phyloP scores from a whole-genome alignment of 2,329 filamentous ascomycete species.

The Alternaria infectoria region DNA sequence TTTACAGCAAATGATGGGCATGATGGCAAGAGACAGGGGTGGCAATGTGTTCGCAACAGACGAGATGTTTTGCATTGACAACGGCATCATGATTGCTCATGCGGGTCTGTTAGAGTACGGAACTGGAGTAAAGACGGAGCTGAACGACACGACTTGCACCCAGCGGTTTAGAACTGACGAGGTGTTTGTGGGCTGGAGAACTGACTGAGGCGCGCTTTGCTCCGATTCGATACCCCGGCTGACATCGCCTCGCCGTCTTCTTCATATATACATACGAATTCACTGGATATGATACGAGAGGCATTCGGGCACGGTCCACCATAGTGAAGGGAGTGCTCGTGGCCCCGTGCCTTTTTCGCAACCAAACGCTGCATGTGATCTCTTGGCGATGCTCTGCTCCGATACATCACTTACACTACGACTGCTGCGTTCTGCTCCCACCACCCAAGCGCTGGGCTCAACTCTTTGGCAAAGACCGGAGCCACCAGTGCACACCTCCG shows the following conservation, averaged over 20 bases:
- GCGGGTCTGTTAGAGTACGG: conserved; percentile 85
- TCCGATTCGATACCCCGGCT: conserved; percentile 17
- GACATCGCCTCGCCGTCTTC: background rate
- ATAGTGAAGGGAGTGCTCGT: background rate
- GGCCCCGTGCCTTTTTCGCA: background rate
- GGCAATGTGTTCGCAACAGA: conserved; percentile 94
- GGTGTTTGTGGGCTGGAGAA: conserved; percentile 58
- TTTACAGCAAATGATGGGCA: conserved; percentile 96
- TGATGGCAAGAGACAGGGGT: conserved; percentile 87
- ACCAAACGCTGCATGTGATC: background rate
- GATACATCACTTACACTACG: background rate
- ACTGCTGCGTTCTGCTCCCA: background rate
- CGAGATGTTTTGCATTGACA: conserved; percentile 98
- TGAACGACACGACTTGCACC: conserved; percentile 78
- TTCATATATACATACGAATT: background rate
- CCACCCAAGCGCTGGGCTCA: background rate
- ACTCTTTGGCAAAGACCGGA: background rate
- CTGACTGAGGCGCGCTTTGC: conserved; percentile 28
- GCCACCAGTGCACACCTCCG: background rate
- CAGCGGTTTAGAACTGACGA: conserved; percentile 60
- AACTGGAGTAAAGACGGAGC: conserved; percentile 76
- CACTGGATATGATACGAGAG: background rate
- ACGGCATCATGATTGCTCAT: conserved; percentile 99
- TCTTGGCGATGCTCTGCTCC: background rate
- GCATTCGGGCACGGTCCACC: background rate